These are phyloP conservation scores for Microcos paniculata DNA, from an alignment of 345 rosid genomes.

Conservation along the genomic window DNA sequence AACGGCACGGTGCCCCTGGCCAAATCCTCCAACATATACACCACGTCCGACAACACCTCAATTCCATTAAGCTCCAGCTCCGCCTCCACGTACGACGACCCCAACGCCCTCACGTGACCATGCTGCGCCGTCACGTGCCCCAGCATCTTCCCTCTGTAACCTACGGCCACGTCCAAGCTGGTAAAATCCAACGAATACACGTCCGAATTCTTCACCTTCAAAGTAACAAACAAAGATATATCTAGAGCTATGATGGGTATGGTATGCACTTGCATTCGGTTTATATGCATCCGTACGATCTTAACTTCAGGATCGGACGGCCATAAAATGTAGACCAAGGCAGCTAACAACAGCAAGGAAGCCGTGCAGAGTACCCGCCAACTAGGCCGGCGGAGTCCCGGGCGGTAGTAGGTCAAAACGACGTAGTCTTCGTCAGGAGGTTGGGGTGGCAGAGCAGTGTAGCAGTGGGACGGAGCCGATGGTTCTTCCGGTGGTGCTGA, in stretches of 20 bases:
- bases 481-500: conserved; percentile 7
- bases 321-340: conserved; percentile 52
- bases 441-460: conserved; percentile 25
- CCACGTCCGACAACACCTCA: conserved; percentile 52
- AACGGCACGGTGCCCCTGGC: conserved; percentile 45
- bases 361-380: conserved; percentile 31
- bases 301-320: conserved; percentile 70
- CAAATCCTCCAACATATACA: conserved; percentile 52
- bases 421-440: conserved; percentile 27
- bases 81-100: conserved; percentile 64
- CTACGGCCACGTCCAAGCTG: conserved; percentile 50
- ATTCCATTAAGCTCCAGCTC: conserved; percentile 61
- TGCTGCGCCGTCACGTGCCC: conserved; percentile 61
- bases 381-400: background rate
- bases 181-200: conserved; percentile 65
- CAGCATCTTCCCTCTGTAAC: conserved; percentile 66
- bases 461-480: conserved; percentile 17
- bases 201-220: conserved; percentile 64
- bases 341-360: conserved; percentile 34
- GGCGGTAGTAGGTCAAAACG: conserved; percentile 25
- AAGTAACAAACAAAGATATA: conserved; percentile 47
- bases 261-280: conserved; percentile 49
- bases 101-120: conserved; percentile 63
- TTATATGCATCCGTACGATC: conserved; percentile 49
- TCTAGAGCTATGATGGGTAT: conserved; percentile 50